phyloP scores from a whole-genome alignment of 768 basidiomycete species.

The Lentinula sp. region DNA sequence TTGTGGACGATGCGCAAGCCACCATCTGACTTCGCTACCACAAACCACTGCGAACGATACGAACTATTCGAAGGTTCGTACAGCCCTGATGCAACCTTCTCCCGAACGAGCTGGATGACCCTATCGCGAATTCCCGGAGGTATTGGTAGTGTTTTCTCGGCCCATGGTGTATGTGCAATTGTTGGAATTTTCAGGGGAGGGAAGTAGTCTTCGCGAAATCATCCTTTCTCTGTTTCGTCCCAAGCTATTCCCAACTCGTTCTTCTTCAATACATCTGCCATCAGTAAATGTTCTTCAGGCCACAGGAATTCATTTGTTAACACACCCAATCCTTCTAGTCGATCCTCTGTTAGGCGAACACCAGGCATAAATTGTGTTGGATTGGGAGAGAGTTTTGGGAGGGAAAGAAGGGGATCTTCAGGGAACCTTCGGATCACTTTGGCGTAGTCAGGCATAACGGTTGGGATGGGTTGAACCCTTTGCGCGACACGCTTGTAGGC shows the following conservation, averaged over 20 bases:
- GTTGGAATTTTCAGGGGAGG: constrained; percentile 14
- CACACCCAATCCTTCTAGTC: constrained; percentile 15
- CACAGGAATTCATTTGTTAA: constrained; percentile 16
- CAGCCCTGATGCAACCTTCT: constrained; percentile 30
- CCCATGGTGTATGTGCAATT: constrained; percentile 18
- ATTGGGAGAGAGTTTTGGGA: constrained; percentile 13
- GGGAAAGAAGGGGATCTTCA: constrained; percentile 18
- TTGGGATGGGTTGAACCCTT: too few species aligned
- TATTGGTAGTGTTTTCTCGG: constrained; percentile 2
- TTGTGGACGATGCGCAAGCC: neutral
- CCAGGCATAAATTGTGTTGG: constrained; percentile 17
- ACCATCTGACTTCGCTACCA: neutral
- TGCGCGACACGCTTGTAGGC: too few species aligned
- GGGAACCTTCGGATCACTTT: constrained; percentile 2
- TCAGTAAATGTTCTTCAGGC: constrained; percentile 22
- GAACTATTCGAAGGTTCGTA: constrained; percentile 33
- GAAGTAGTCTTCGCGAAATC: constrained; percentile 15
- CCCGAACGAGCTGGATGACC: constrained; percentile 23
- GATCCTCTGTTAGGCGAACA: constrained; percentile 15
- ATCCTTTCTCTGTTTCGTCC: constrained; percentile 21
- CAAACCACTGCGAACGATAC: constrained; percentile 20
- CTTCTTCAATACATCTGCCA: constrained; percentile 13
- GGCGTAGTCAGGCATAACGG: too few species aligned
- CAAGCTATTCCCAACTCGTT: constrained; percentile 23
- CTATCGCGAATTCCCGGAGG: constrained; percentile 21